Conservation (phyloP, 805 yeast genomes). For the Suhomyces xylopsoci region DNA sequence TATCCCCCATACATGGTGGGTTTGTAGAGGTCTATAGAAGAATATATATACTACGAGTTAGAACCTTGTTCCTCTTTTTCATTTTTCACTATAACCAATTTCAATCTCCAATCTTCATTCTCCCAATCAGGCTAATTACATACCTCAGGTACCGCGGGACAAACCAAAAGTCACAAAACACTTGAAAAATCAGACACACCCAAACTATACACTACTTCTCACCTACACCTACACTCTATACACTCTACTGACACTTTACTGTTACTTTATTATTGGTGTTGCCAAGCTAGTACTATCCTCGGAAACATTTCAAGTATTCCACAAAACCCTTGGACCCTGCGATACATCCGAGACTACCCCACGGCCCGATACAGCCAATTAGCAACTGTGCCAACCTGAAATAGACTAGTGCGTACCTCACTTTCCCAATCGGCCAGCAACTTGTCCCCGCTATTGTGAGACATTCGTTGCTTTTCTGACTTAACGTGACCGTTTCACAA, state of each 20-base stretch:
- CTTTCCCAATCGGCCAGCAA: background rate
- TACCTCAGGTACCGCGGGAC: background rate
- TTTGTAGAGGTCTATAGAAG: background rate
- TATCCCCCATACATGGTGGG: background rate
- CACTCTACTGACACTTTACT: too few species aligned
- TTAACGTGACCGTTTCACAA: slow-evolving; percentile 1
- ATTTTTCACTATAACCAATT: background rate
- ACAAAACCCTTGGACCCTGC: background rate
- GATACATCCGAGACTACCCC: background rate
- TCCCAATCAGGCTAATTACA: background rate
- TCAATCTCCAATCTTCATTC: too few species aligned
- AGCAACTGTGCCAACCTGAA: background rate
- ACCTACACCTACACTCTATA: too few species aligned
- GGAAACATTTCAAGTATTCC: background rate
- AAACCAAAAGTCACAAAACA: too few species aligned
- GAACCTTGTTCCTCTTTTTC: background rate
- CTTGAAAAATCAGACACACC: too few species aligned
- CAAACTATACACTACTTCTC: too few species aligned
- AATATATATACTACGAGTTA: background rate
- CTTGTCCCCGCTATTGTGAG: background rate
- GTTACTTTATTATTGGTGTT: too few species aligned
- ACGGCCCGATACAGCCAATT: background rate
- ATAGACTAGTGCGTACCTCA: background rate
- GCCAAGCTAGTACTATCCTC: too few species aligned
- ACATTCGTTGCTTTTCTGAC: background rate